Evolutionary conservation across 1,139 yeast species (phyloP).

Genomic region (Meyerozyma elateridarum): DNA sequence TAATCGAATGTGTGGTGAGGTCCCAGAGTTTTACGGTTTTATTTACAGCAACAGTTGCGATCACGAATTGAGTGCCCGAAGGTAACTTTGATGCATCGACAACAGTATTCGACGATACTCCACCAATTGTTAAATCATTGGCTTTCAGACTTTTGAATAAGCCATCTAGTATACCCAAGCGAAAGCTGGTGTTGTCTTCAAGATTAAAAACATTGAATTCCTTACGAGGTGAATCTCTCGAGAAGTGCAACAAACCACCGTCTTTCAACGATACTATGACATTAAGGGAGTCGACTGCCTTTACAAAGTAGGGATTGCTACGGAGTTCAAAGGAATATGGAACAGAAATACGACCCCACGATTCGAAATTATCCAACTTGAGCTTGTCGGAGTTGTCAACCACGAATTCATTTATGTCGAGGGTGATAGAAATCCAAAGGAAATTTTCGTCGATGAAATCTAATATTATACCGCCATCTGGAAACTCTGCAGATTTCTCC

Average conservation of each 20-base stretch:
- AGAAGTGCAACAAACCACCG: slow-evolving; percentile 62
- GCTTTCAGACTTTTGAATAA: slow-evolving; percentile 8
- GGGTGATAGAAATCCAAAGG: slow-evolving; percentile 12
- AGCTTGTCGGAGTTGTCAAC: slow-evolving; percentile 10
- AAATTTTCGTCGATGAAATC: slow-evolving; percentile 20
- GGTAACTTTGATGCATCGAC: slow-evolving; percentile 23
- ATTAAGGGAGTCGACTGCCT: slow-evolving; percentile 38
- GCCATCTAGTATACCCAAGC: slow-evolving; percentile 10
- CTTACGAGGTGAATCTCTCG: slow-evolving; percentile 28
- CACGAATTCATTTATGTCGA: slow-evolving; percentile 14
- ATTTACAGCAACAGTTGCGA: slow-evolving; percentile 10
- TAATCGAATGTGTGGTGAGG: slow-evolving; percentile 7
- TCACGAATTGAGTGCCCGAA: slow-evolving; percentile 4
- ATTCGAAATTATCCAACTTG: slow-evolving; percentile 23
- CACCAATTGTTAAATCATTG: slow-evolving; percentile 20
- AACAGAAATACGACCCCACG: slow-evolving; percentile 62
- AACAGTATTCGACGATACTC: slow-evolving; percentile 27
- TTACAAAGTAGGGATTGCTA: slow-evolving; percentile 49
- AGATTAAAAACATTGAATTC: slow-evolving; percentile 51
- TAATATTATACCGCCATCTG: slow-evolving; percentile 16
- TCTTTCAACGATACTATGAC: slow-evolving; percentile 60
- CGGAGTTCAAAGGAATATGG: slow-evolving; percentile 76
- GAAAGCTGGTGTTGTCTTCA: slow-evolving; percentile 28
- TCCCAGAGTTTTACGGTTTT: slow-evolving; percentile 11
- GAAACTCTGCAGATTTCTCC: slow-evolving; percentile 18